Evolutionary conservation across 805 yeast genomes (phyloP), one percentile per base, ranked within the genome.

Genomic region (Saccharomyces mikatae): DNA sequence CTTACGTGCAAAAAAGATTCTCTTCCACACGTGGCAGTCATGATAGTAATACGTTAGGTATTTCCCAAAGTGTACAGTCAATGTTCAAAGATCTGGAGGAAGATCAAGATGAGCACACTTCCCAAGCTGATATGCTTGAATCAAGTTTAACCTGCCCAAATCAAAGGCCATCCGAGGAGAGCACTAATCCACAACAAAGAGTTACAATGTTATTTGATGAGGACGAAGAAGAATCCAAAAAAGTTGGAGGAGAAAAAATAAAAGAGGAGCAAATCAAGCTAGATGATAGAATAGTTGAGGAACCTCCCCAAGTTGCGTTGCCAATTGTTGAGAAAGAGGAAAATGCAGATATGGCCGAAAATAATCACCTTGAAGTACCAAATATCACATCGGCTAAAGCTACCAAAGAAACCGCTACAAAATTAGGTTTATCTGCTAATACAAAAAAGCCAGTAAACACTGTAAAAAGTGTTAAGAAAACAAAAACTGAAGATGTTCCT

Each of bases 61-160:
- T 59, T 9, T 60, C 69, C 5, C 60, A 57, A 32, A 62, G 69
- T 46, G 54, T 64, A 52, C 49, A 62, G 46, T 62, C 69, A 1
- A 62, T 68, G 66, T 68, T 69, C 50, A 65, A 66, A 48, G 71
- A 69, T 57, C 54, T 69, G 47, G 72, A 69, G 10, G 70, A 65
- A 41, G 64, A 58, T 22, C 53, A 52, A 14, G 41, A 47, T 6
- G 41, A 28, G 13, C 14, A 32, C 21, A 28, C 21, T 9, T 36
- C 44, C 11, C 44, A 36, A 21, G 44, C 44, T 36, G 44, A 36
- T 36, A 36, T 36, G 22, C 26, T 14, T 9, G 13, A 48, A 32
- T 30, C 21, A 9, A 41, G 13, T 17, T 41, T 36, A 4, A 13
- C 4, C 41, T 17, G 41, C 22, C 22, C 41, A 26, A 17, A 44